These are phyloP conservation scores for Yamadazyma olivae DNA, from an alignment of 805 yeast genomes.

Conservation along the genomic window DNA sequence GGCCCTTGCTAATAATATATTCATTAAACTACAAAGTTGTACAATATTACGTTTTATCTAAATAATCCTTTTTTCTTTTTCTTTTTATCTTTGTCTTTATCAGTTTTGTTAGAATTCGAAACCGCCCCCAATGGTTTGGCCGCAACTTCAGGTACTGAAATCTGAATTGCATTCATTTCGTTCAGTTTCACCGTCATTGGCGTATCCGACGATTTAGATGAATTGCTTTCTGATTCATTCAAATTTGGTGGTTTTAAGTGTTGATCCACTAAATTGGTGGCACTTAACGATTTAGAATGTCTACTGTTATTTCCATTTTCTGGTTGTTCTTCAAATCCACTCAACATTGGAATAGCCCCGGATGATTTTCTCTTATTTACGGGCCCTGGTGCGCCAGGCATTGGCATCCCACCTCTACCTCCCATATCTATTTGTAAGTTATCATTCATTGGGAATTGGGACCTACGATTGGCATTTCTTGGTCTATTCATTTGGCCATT, in stretches of 20 bases:
- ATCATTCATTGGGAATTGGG: conserved; percentile 29
- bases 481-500: conserved; percentile 8
- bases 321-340: not conserved
- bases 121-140: conserved; percentile 31
- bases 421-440: conserved; percentile 35
- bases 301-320: conserved; percentile 1
- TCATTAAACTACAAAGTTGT: not conserved
- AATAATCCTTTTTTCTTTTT: conserved; percentile 29
- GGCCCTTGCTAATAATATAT: not conserved
- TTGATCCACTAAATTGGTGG: conserved; percentile 11
- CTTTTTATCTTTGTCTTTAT: conserved; percentile 13
- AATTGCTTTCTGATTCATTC: conserved; percentile 8
- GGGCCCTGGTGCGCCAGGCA: conserved; percentile 22
- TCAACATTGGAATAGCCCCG: conserved; percentile 10
- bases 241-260: conserved; percentile 20
- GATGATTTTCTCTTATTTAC: conserved; percentile 14
- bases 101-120: conserved; percentile 7
- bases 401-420: conserved; percentile 48
- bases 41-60: conserved; percentile 13
- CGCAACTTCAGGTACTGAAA: conserved; percentile 7
- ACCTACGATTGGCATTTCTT: conserved; percentile 33
- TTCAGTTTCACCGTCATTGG: conserved; percentile 20
- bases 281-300: conserved; percentile 13
- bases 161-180: conserved; percentile 8
- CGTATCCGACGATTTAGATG: conserved; percentile 18